These are phyloP conservation scores for Saccharomycopsis selenospora DNA, from an alignment of 805 yeast species.

Conservation along the genomic window DNA sequence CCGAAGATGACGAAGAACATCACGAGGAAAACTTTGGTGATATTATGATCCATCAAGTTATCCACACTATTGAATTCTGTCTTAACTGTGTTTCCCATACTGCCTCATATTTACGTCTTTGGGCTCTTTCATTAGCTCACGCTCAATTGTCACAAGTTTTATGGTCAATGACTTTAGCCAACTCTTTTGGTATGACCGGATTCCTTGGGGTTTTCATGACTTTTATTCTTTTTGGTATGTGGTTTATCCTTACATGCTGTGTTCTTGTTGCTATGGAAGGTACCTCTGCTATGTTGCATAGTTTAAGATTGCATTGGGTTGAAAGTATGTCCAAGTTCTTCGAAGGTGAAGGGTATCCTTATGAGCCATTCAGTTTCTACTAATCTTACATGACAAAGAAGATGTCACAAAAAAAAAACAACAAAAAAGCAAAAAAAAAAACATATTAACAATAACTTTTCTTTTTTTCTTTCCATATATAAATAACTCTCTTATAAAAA, in stretches of 20 bases:
- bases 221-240: constrained; percentile 80
- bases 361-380: constrained; percentile 90
- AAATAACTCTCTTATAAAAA: too few relatives aligned
- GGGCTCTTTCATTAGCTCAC: constrained; percentile 97
- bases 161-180: constrained; percentile 91
- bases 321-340: constrained; percentile 98
- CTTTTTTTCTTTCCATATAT: too few relatives aligned
- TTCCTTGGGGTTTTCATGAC: constrained; percentile 63
- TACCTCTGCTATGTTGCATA: constrained; percentile 97
- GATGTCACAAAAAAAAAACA: too few relatives aligned
- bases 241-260: constrained; percentile 89
- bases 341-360: constrained; percentile 92
- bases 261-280: constrained; percentile 97
- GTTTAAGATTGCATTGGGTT: constrained; percentile 98
- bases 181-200: constrained; percentile 55
- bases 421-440: too few relatives aligned
- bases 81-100: constrained; percentile 97
- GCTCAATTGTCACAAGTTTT: constrained; percentile 91
- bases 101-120: constrained; percentile 89
- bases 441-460: too few relatives aligned
- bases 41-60: constrained; percentile 92
- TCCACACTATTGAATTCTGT: constrained; percentile 96
- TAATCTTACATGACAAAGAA: too few relatives aligned
- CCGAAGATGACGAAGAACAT: constrained; percentile 45
- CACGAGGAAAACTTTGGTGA: constrained; percentile 78